Conservation (phyloP, 2,329 filamentous ascomycete species). For the Leptographium flavum region DNA sequence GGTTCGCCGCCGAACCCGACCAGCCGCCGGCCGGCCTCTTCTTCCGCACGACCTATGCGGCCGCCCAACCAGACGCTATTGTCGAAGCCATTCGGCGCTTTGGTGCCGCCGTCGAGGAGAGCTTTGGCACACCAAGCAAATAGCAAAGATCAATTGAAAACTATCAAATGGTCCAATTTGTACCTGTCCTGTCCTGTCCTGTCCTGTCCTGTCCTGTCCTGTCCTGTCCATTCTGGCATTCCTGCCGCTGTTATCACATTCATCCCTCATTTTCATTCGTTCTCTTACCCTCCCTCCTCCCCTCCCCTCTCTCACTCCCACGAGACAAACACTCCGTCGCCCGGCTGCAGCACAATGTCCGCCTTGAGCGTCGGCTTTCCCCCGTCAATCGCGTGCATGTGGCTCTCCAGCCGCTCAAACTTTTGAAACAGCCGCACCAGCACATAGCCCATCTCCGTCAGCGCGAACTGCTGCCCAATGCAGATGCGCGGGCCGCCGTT, state of each 20-base stretch:
- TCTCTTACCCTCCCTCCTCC: conserved; percentile 11
- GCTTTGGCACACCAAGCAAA: conserved; percentile 19
- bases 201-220: too few species aligned
- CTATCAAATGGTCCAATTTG: too few species aligned
- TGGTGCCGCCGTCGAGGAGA: conserved; percentile 54
- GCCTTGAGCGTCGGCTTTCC: conserved; percentile 39
- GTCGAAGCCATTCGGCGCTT: conserved; percentile 60
- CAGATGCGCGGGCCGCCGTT: conserved; percentile 63
- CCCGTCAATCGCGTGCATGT: conserved; percentile 39
- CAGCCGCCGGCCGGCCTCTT: conserved; percentile 52
- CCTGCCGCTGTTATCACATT: too few species aligned
- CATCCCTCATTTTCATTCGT: background rate
- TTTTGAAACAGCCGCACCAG: conserved; percentile 59
- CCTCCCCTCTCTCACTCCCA: conserved; percentile 30
- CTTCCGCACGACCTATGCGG: conserved; percentile 82
- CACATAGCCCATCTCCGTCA: conserved; percentile 64
- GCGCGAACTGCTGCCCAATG: conserved; percentile 68
- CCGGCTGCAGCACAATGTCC: conserved; percentile 46
- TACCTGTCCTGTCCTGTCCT: too few species aligned
- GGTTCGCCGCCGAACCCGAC: conserved; percentile 70
- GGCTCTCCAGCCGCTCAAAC: conserved; percentile 48
- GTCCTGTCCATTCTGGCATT: too few species aligned
- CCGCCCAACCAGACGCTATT: conserved; percentile 59
- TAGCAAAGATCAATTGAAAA: too few species aligned
- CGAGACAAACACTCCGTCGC: conserved; percentile 41